Base-by-base conservation (phyloP, 495 filamentous ascomycete genomes). In the Hyaloscypha finlandica region DNA sequence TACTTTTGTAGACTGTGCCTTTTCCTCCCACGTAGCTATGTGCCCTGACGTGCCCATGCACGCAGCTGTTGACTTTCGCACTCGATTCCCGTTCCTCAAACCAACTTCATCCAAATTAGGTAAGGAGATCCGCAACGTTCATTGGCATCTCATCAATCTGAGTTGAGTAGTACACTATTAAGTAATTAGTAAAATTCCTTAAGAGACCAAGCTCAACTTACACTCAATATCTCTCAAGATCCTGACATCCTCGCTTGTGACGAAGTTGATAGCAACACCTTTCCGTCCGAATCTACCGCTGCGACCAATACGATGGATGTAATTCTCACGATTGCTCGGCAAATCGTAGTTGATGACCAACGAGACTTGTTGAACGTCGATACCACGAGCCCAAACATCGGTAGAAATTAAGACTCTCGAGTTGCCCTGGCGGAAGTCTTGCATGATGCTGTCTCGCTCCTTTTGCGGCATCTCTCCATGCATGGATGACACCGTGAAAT, bases 121-220 rank as follows among this genome's bases (percentile, higher is more conserved):
- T 45, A 20, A 90, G 82, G 35, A 89, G 81, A 72, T 90, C 87
- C 57, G 88, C 87, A 65, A 90, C 88, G 74, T 98, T 98, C 95
- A 99, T 97, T 31, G 95, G 95, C 95, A 99, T 99, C 84, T 99
- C 95, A 74, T 99, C 95, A 70, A 99, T 99, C 80, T 99, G 95
- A 57, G 95, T 99, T 42, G 92, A 96, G 78, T 97, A 97, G 78
- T 96, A 97, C 71, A 93, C 88, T 89, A 54, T 35, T 19, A 32
- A 11, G 45, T n/a, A 16, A 64, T 84, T 74, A 86, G 80, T 61
- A 31, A 39, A 30, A n/a, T 55, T 22, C 33, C 16, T 51, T n/a
- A 31, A 31, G 5, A 39, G 16, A 35, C 4, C 20, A 51, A 32
- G 11, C 53, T 53, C 53, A 32, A 82, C 84, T 76, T 76, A 88